These are phyloP conservation scores for Ophiobolus disseminans DNA, from an alignment of 2,329 filamentous ascomycete genomes.

Conservation along the genomic window DNA sequence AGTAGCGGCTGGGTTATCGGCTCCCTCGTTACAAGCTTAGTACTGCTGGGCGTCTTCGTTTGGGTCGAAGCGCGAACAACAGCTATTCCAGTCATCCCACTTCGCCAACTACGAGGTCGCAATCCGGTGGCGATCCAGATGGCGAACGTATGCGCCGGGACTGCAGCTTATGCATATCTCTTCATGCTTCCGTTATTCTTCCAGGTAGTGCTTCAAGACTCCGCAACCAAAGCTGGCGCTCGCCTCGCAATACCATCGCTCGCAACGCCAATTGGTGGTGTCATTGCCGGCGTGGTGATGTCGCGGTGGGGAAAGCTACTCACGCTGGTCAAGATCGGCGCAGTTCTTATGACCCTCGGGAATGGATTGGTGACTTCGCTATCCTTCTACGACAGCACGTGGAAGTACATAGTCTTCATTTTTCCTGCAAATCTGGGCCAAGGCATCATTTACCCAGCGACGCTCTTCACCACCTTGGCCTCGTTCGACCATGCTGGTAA, in stretches of 20 bases:
- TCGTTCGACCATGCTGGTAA: conserved; percentile 67
- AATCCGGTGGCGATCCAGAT: conserved; percentile 63
- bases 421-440: conserved; percentile 57
- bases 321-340: conserved; percentile 50
- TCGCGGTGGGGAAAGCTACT: conserved; percentile 56
- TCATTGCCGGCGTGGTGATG: conserved; percentile 56
- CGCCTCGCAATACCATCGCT: conserved; percentile 55
- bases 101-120: conserved; percentile 62
- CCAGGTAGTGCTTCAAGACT: conserved; percentile 72
- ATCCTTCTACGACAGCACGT: conserved; percentile 51
- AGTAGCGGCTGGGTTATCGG: conserved; percentile 47
- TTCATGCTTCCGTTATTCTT: conserved; percentile 60
- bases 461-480: conserved; percentile 68
- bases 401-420: conserved; percentile 56
- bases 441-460: conserved; percentile 55
- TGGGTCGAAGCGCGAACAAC: conserved; percentile 52
- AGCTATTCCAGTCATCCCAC: conserved; percentile 54
- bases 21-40: not conserved
- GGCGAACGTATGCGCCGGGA: conserved; percentile 66
- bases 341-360: conserved; percentile 53
- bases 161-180: conserved; percentile 66
- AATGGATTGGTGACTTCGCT: conserved; percentile 53
- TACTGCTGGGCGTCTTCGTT: not conserved
- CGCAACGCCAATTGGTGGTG: conserved; percentile 54
- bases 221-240: conserved; percentile 53